Conservation (phyloP, 345 rosid species). For the Salix udensis region DNA sequence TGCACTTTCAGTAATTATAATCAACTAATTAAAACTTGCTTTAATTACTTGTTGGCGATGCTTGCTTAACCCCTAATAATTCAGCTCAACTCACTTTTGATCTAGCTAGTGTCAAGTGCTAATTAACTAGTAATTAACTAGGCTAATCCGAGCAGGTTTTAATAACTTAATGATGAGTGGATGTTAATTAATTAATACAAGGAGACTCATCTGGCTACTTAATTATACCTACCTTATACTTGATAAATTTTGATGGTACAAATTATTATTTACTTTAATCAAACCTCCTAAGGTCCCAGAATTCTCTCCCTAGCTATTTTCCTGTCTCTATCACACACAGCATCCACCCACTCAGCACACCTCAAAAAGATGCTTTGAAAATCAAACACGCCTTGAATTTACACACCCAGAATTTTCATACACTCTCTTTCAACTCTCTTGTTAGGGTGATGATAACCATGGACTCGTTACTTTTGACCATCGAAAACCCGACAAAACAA, state of each 20-base stretch:
- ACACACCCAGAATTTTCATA: not conserved
- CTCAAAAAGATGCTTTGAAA: not conserved
- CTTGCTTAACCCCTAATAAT: too few relatives aligned
- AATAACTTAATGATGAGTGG: not conserved
- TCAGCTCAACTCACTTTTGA: too few relatives aligned
- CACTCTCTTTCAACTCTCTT: not conserved
- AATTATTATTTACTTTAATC: not conserved
- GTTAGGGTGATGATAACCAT: not conserved
- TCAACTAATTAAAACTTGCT: too few relatives aligned
- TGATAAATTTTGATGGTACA: not conserved
- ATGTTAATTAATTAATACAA: too few relatives aligned
- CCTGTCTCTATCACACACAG: not conserved
- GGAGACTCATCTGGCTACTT: too few relatives aligned
- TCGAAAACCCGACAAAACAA: slow-evolving; percentile 14
- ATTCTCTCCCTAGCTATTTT: not conserved
- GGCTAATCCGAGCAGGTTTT: not conserved
- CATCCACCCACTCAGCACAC: not conserved
- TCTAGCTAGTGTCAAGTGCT: too few relatives aligned
- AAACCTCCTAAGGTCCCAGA: not conserved
- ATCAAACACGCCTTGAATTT: not conserved
- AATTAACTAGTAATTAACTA: too few relatives aligned
- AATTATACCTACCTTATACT: too few relatives aligned
- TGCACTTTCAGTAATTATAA: not conserved
- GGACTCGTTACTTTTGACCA: slow-evolving; percentile 23
- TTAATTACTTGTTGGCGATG: too few relatives aligned